Percentiles rank a stretch among this genome's conserved stretches.
Evolutionary conservation across 2,329 filamentous ascomycete genomes (phyloP).

Genomic region (Xylariaceae sp.): DNA sequence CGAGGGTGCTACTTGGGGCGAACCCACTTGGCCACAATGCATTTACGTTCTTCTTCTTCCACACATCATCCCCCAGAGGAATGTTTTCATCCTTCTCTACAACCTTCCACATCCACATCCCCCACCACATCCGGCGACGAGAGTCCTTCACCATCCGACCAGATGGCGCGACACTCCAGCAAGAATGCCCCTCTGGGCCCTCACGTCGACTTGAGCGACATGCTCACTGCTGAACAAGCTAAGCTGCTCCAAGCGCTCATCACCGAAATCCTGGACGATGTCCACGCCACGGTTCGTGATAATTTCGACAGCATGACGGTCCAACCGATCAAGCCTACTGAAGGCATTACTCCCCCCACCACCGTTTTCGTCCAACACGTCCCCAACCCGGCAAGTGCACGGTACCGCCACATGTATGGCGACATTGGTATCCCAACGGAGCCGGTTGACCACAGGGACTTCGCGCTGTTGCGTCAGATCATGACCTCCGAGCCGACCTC

Average conservation of each 20-base stretch:
- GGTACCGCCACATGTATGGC: constrained; percentile 27
- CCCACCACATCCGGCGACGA: constrained; percentile 25
- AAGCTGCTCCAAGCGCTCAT: constrained; percentile 49
- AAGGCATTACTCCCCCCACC: constrained; percentile 28
- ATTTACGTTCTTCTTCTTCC: not conserved
- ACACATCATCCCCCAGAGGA: not conserved
- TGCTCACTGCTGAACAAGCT: constrained; percentile 45
- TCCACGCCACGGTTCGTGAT: constrained; percentile 48
- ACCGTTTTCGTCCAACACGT: constrained; percentile 28
- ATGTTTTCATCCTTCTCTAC: constrained; percentile 11
- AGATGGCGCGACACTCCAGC: constrained; percentile 18
- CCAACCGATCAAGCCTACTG: constrained; percentile 29
- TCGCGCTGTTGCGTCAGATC: constrained; percentile 16
- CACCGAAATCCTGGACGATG: constrained; percentile 48
- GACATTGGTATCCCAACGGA: constrained; percentile 23
- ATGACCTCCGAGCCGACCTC: constrained; percentile 18
- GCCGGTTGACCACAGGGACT: constrained; percentile 24
- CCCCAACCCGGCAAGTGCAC: constrained; percentile 34
- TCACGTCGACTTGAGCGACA: constrained; percentile 46
- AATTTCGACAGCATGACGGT: constrained; percentile 46
- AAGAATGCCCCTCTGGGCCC: constrained; percentile 34
- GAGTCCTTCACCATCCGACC: constrained; percentile 17
- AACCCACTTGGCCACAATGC: constrained; percentile 6
- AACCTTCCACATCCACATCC: constrained; percentile 6
- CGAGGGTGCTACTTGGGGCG: not conserved